Evolutionary conservation across 495 filamentous ascomycete genomes (phyloP).

Genomic region (Friedmanniomyces endolithicus): DNA sequence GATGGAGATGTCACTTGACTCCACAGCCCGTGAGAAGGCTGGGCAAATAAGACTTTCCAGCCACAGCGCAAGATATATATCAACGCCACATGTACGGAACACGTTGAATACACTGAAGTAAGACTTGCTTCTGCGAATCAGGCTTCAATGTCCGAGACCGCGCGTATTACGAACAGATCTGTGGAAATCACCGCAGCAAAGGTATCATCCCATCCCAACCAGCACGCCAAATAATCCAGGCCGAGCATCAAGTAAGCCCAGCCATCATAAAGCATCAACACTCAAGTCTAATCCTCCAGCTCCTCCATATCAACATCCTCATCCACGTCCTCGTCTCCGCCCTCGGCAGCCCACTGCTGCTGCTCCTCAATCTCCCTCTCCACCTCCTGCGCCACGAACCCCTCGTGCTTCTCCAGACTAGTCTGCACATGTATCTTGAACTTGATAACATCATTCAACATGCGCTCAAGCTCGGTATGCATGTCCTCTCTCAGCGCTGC

Average conservation of each 20-base stretch:
- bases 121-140: too few relatives aligned
- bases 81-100: too few relatives aligned
- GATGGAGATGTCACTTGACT: too few relatives aligned
- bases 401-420: slow-evolving; percentile 81
- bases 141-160: too few relatives aligned
- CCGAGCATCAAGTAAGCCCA: neutral
- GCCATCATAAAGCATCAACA: too few relatives aligned
- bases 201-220: neutral
- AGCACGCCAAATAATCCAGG: neutral
- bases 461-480: slow-evolving; percentile 88
- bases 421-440: slow-evolving; percentile 97
- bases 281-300: neutral
- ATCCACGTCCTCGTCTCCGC: neutral
- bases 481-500: slow-evolving; percentile 81
- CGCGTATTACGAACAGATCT: too few relatives aligned
- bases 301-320: slow-evolving; percentile 4
- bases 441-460: slow-evolving; percentile 93
- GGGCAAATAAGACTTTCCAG: too few relatives aligned
- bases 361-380: slow-evolving; percentile 52
- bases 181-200: neutral
- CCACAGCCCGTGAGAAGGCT: too few relatives aligned
- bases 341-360: slow-evolving; percentile 12
- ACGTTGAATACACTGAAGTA: too few relatives aligned
- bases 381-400: slow-evolving; percentile 80
- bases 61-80: too few relatives aligned